phyloP scores from a whole-genome alignment of 163 green algal species.

The Trebouxia gelatinosa region DNA sequence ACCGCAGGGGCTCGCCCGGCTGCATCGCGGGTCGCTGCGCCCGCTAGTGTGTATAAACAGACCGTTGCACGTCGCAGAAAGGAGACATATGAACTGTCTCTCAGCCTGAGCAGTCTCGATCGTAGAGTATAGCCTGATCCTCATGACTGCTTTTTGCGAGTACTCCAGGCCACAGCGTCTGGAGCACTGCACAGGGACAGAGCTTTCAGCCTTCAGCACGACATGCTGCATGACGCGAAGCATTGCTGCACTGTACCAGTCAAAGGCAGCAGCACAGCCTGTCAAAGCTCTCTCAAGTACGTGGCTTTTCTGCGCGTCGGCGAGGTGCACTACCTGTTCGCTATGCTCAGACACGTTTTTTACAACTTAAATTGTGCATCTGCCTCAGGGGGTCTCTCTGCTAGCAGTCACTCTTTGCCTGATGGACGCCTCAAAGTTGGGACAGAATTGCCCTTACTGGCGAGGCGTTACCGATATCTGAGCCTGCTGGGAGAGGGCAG shows the following conservation, averaged over 20 bases:
- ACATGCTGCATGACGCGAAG: not conserved
- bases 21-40: too few species aligned
- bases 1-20: too few species aligned
- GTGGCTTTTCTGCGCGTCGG: too few species aligned
- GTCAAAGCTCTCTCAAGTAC: too few species aligned
- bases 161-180: not conserved
- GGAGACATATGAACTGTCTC: too few species aligned
- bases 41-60: too few species aligned
- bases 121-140: too few species aligned
- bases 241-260: not conserved
- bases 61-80: not conserved
- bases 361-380: not conserved
- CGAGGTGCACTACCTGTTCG: too few species aligned
- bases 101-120: too few species aligned
- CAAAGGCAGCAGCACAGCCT: too few species aligned
- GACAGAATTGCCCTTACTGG: slow-evolving; percentile 44
- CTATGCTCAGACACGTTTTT: too few species aligned
- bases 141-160: not conserved
- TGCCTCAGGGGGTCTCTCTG: not conserved
- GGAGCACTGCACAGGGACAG: not conserved
- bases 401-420: slow-evolving; percentile 25
- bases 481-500: slow-evolving; percentile 41
- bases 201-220: not conserved
- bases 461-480: slow-evolving; percentile 46
- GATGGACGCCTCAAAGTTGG: slow-evolving; percentile 45